Evolutionary conservation across 306 rosid genomes (phyloP), one percentile per base, ranked within the genome.

Genomic region (Vicia faba): DNA sequence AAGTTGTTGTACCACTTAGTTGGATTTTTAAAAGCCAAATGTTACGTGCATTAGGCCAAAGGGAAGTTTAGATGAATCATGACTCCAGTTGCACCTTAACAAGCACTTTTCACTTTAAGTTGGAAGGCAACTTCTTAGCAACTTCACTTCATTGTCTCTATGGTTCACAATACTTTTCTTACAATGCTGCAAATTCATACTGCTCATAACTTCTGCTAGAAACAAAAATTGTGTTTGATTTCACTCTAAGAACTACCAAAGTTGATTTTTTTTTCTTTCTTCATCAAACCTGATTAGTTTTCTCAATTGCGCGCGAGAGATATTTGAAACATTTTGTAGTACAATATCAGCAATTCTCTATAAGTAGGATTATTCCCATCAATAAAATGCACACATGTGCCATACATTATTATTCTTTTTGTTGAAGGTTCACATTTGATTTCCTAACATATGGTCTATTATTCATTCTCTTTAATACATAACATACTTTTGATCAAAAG

Each of bases 111-210:
- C 63, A 25, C 67, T 69, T 63, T 3, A 55, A 54, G 38, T 54
- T 44, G 26, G 61, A 70, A 64, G 46, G 73, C 15, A 64, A 58
- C 72, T 77, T 57, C 73, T 56, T n/a, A 46, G 69, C 58, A 64
- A 64, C 73, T 15, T 70, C 81, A 44, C 44, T 63, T 61, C 51
- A n/a, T 8, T 61, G 56, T 68, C 59, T 48, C 9, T 33, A 31
- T 44, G 3, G 16, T 44, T 44, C 18, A 44, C 49, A 44, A 14
- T 13, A 44, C 1, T 41, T 41, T 41, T 41, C 15, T 41, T 11
- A 41, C 46, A 41, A 44, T 5, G 6, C 19, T 44, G 19, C 9
- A 44, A n/a, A n/a, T 44, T 44, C 50, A 44, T 44, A 5, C 2
- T 44, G 7, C 18, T 44, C 46, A 41, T n/a, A 40, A 5, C n/a